Base-by-base conservation (phyloP, 176 grass and related monocot genomes). In the Alopecurus myosuroides region DNA sequence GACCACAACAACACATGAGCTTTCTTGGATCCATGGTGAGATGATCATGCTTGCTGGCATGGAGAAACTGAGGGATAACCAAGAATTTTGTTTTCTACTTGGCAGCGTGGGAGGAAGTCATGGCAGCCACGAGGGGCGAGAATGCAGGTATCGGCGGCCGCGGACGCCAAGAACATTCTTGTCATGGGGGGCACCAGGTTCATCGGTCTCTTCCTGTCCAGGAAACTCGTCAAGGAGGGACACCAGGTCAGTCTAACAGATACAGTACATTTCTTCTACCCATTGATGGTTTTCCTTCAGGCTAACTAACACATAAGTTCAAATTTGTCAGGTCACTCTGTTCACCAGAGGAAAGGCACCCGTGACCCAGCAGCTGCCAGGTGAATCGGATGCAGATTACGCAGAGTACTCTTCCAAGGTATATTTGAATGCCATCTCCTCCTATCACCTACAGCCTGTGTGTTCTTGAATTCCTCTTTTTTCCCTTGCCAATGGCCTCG, bases 151-250 rank as follows among this genome's bases (percentile, higher is more conserved):
- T 70, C 42, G 35, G 93, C 93, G 76, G 86, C 85, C 0, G 74
- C 82, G 8, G 81, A 88, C 84, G 82, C 89, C 73, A 96, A 96
- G 89, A 99, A 99, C 78, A 99, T 96, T 75, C 88, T 99, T 14
- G 79, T 99, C 53, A 99, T 99, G 93, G 97, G 93, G 2, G 97
- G 97, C 52, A 96, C 97, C 42, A 90, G 97, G 88, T 99, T 99
- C 88, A 96, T 96, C 29, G 97, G 93, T 40, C 48, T 99, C 62
- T 96, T 99, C 82, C 58, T 96, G 53, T 94, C 93, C 31, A 96
- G 93, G 60, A 76, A 90, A 19, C 97, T 99, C 79, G 88, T 99
- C 50, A 90, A 96, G 45, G 91, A 96, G 83, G 97, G 93, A 6
- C 97, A 99, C 67, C 89, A 96, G 91, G 97, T 99, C 76, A 70